Conservation (phyloP, 148 eudicot species). For the Vaccinium vitisidaea region DNA sequence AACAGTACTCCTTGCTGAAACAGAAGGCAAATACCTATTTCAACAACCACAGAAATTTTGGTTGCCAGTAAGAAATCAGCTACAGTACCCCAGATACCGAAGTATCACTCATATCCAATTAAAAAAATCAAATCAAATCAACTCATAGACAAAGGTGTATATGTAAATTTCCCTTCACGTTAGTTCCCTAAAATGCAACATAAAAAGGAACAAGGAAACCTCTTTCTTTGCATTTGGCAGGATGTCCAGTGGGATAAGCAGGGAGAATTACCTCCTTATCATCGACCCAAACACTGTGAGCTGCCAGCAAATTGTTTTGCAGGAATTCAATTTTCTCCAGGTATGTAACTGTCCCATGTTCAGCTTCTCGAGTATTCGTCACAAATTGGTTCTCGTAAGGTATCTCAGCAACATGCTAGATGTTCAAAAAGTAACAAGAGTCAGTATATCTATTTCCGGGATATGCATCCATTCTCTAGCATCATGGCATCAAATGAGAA, state of each 20-base stretch:
- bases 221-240: neutral
- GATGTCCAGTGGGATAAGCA: neutral
- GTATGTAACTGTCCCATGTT: conserved; percentile 82
- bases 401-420: conserved; percentile 93
- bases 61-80: neutral
- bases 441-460: neutral
- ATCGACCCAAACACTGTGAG: conserved; percentile 90
- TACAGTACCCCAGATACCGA: neutral
- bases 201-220: neutral
- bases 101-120: neutral
- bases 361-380: conserved; percentile 52
- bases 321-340: conserved; percentile 68
- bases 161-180: neutral
- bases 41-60: neutral
- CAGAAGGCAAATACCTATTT: neutral
- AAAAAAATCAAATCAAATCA: neutral
- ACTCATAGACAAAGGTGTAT: neutral
- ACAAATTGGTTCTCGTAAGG: conserved; percentile 81
- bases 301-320: conserved; percentile 74
- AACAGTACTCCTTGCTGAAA: conserved; percentile 1
- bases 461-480: neutral
- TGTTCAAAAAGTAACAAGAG: neutral
- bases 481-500: neutral
- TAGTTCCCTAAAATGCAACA: neutral
- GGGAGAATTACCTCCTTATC: conserved; percentile 59